Evolutionary conservation across 2,329 filamentous ascomycete genomes (phyloP), one percentile per base, ranked within the genome.

Genomic region (Phoma herbarum): DNA sequence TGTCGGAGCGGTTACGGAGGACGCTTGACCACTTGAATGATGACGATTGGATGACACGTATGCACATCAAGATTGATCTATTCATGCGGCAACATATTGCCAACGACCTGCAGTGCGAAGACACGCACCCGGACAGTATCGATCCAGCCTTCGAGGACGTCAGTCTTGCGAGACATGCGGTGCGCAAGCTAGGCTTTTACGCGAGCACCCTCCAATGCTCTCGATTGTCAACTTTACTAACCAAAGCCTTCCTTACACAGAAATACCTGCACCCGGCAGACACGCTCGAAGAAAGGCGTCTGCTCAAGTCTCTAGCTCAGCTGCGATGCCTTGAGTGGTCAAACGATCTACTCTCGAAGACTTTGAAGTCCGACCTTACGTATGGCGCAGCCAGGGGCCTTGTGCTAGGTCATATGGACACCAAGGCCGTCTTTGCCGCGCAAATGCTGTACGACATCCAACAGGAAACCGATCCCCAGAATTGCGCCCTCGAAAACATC

Each of bases 381-480:
- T 48, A 42, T 11, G 4, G 4, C 2, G 25, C 33, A 43, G 35
- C 42, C 22, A 3, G 4, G 3, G 1, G 25, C 35, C 33, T 59
- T 4, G 33, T 51, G 11, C 4, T 7, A 28, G 55, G 41, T 20
- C 35, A 18, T 8, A 49, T 47, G 23, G 56, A 52, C 2, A 28
- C 26, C 20, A 35, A 51, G 4, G 42, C 39, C 11, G 54, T 64
- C 6, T 58, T 64, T 42, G 59, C 61, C 11, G 52, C 60, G 8
- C 61, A 65, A 26, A 58, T 62, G n/a, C 26, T 65, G 18, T 45
- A 18, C 18, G 63, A 65, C 22, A 64, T 53, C 7, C 60, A 54
- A 11, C 31, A 56, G 12, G 58, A 59, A 37, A 11, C 54, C n/a
- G 51, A 53, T 23, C 16, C 39, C 4, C 29, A 55, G 23, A 12